Conservation (phyloP, 1,284 basidiomycete genomes). For the Trichosporon sp. region DNA sequence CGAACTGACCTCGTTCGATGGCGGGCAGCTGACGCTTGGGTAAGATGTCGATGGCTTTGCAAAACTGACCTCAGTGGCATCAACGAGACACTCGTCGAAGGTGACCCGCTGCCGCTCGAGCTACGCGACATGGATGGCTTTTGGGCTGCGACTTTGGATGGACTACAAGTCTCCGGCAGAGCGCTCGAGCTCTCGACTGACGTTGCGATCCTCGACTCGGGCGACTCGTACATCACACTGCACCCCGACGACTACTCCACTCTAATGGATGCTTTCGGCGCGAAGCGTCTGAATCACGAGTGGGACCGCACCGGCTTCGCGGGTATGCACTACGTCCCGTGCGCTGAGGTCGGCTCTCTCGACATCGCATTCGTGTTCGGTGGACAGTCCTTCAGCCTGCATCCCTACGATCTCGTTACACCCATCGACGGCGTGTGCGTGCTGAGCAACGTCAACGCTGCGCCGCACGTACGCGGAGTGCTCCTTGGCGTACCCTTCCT, state of each 20-base stretch:
- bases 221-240: constrained; percentile 6
- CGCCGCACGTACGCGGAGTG: neutral
- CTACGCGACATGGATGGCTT: neutral
- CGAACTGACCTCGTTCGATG: neutral
- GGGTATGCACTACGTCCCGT: neutral
- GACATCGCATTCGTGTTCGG: neutral
- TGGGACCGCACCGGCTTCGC: neutral
- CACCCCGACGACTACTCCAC: neutral
- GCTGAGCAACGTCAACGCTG: constrained; percentile 5
- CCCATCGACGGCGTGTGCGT: constrained; percentile 9
- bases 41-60: neutral
- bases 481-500: constrained; percentile 74
- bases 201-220: constrained; percentile 11
- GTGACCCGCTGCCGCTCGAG: neutral
- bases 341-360: neutral
- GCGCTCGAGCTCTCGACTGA: neutral
- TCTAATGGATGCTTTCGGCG: neutral
- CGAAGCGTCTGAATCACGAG: neutral
- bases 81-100: constrained; percentile 3
- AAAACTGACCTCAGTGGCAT: neutral
- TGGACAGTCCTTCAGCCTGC: neutral
- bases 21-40: neutral
- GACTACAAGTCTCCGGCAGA: neutral
- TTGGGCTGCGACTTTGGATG: neutral
- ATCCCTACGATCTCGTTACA: neutral